Percentiles rank a stretch among this genome's conserved stretches.
Conservation (phyloP, 441 rosid species). For the Aquilaria agallochum region DNA sequence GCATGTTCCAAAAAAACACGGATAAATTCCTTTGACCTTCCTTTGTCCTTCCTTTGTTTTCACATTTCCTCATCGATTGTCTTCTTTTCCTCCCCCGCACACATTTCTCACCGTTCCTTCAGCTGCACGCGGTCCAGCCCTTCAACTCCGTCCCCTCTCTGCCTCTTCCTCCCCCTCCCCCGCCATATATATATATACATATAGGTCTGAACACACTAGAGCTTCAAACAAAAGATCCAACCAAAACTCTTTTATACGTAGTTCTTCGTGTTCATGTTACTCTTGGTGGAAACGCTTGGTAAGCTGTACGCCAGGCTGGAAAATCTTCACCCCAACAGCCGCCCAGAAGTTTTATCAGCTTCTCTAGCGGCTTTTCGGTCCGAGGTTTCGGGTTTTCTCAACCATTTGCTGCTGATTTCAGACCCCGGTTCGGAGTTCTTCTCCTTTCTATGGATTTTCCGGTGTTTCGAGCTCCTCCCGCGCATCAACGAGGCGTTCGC, state of each 20-base stretch:
- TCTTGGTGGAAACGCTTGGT: conserved; percentile 31
- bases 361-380: conserved; percentile 34
- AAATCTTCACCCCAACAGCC: conserved; percentile 26
- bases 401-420: conserved; percentile 21
- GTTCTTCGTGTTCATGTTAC: conserved; percentile 28
- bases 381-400: conserved; percentile 27
- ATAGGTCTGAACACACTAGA: no score
- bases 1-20: no score
- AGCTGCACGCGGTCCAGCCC: no score
- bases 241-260: not conserved
- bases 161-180: no score
- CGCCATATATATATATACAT: no score
- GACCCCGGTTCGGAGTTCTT: conserved; percentile 25
- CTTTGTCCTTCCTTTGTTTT: no score
- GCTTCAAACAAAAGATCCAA: not conserved
- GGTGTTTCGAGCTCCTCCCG: conserved; percentile 42
- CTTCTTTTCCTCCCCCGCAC: no score
- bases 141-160: no score
- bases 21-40: no score
- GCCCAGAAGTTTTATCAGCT: conserved; percentile 26
- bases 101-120: no score
- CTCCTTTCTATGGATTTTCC: conserved; percentile 37
- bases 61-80: no score
- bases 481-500: conserved; percentile 45
- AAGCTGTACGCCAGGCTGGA: conserved; percentile 48